A percentile compares a stretch with the other conserved stretches of the same genome.
phyloP scores from a whole-genome alignment of 208 protist species.

The Novymonas esmeraldas region DNA sequence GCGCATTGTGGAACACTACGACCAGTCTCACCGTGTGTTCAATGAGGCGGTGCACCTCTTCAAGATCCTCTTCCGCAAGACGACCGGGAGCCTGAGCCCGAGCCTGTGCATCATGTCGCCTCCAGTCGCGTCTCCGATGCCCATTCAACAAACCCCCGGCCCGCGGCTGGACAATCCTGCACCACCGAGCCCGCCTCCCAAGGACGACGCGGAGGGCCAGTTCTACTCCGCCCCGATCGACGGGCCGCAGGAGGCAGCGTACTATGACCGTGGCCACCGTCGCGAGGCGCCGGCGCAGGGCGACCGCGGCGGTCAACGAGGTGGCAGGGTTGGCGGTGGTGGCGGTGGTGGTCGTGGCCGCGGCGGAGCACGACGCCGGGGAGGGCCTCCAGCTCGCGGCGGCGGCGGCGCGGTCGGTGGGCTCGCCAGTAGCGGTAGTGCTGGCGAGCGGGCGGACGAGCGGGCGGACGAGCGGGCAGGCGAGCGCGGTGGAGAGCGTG shows the following conservation, averaged over 20 bases:
- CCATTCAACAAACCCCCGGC: slow-evolving; percentile 69
- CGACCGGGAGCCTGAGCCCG: slow-evolving; percentile 69
- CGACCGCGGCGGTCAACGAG: slow-evolving; percentile 10
- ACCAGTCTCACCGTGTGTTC: slow-evolving; percentile 69
- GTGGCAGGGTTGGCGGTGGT: slow-evolving; percentile 13
- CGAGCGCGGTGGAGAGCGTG: too few species aligned
- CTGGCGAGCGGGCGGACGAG: slow-evolving; percentile 22
- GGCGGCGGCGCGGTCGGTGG: slow-evolving; percentile 9
- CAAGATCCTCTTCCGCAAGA: slow-evolving; percentile 90
- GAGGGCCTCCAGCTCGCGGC: slow-evolving; percentile 22
- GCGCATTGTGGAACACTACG: slow-evolving; percentile 71
- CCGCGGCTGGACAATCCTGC: slow-evolving; percentile 30
- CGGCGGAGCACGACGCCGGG: slow-evolving; percentile 29
- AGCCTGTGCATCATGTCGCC: slow-evolving; percentile 65
- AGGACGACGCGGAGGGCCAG: slow-evolving; percentile 39
- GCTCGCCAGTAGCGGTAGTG: background rate
- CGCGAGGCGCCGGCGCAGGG: slow-evolving; percentile 5
- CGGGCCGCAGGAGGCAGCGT: slow-evolving; percentile 11
- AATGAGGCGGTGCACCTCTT: slow-evolving; percentile 89
- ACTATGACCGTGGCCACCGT: slow-evolving; percentile 3
- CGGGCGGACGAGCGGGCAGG: slow-evolving; percentile 31
- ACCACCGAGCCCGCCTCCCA: slow-evolving; percentile 56
- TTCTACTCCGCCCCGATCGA: slow-evolving; percentile 31
- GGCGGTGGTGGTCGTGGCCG: slow-evolving; percentile 13
- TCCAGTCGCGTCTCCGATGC: slow-evolving; percentile 72